Percentiles rank a stretch among this genome's conserved stretches.
phyloP scores from a whole-genome alignment of 208 protist genomes.

The Leptomonas pyrrhocoris region DNA sequence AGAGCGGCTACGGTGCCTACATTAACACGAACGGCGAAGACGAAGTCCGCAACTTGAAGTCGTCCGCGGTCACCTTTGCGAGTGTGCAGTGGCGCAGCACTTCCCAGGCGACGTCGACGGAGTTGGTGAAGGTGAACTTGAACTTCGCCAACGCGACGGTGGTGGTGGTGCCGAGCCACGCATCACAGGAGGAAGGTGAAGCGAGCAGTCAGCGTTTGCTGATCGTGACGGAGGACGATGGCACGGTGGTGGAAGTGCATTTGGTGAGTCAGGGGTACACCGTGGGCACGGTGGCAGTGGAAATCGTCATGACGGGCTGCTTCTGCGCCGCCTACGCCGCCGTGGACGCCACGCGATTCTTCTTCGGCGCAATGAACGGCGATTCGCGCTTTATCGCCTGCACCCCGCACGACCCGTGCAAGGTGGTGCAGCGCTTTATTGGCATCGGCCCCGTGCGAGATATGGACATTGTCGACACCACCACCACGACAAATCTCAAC shows the following conservation, averaged over 20 bases:
- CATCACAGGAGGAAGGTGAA: neutral
- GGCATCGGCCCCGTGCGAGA: slow-evolving; percentile 57
- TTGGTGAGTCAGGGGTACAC: slow-evolving; percentile 55
- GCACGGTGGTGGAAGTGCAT: slow-evolving; percentile 61
- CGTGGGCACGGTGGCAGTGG: slow-evolving; percentile 43
- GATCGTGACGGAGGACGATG: slow-evolving; percentile 74
- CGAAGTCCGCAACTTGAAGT: slow-evolving; percentile 57
- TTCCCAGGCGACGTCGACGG: slow-evolving; percentile 46
- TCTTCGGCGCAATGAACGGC: slow-evolving; percentile 62
- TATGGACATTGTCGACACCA: slow-evolving; percentile 62
- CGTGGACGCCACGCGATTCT: slow-evolving; percentile 35
- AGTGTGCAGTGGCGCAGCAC: slow-evolving; percentile 54
- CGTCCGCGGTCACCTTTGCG: slow-evolving; percentile 49
- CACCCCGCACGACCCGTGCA: slow-evolving; percentile 24
- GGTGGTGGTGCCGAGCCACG: slow-evolving; percentile 16
- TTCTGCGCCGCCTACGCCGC: slow-evolving; percentile 35
- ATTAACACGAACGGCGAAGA: slow-evolving; percentile 79
- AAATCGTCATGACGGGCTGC: slow-evolving; percentile 65
- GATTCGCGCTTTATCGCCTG: slow-evolving; percentile 61
- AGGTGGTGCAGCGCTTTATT: slow-evolving; percentile 53
- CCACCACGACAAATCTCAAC: neutral
- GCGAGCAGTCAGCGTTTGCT: slow-evolving; percentile 44
- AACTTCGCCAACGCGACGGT: slow-evolving; percentile 67
- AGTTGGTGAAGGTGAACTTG: slow-evolving; percentile 69
- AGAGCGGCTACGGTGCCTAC: slow-evolving; percentile 75